These are phyloP conservation scores for thale cress (Arabidopsis thaliana) DNA, from an alignment of 345 rosid species.

Conservation along the genomic window TAIR10.1 NC_003076.8:15822501-15823000, in stretches of 20 bases:
- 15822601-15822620: neutral
- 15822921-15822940: conserved; percentile 56
- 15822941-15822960: conserved; percentile 73
- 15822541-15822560: neutral
- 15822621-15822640: neutral
- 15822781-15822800: neutral
- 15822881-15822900: conserved; percentile 87
- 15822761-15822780: neutral
- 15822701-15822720: conserved; percentile 83
- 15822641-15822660: conserved; percentile 57
- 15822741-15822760: neutral
- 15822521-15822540: neutral
- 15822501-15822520: neutral
- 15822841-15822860: conserved; percentile 67
- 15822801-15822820: conserved; percentile 88
- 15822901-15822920: conserved; percentile 72
- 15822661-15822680: conserved; percentile 82
- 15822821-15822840: conserved; percentile 88
- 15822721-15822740: neutral
- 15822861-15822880: conserved; percentile 79
- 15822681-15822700: conserved; percentile 65
- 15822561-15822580: neutral
- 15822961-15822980: conserved; percentile 82
- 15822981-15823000: conserved; percentile 60
- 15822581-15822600: neutral